Conservation (phyloP, 2,329 filamentous ascomycete species). For the Phoma sp. region DNA sequence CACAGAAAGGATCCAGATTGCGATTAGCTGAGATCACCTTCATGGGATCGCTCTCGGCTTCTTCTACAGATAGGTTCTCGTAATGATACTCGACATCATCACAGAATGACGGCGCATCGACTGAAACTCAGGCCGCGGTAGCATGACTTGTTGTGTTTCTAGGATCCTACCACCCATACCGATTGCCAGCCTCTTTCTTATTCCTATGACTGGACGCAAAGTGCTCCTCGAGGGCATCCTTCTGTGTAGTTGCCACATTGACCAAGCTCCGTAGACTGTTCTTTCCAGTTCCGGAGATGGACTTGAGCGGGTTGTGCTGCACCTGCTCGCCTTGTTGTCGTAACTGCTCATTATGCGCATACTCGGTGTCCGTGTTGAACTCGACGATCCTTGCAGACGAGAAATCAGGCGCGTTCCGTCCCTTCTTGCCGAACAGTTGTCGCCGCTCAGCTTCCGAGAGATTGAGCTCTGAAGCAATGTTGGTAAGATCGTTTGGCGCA, state of each 20-base stretch:
- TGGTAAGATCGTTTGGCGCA: constrained; percentile 64
- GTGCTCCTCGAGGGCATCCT: constrained; percentile 87
- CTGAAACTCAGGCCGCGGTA: no score
- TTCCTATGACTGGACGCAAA: constrained; percentile 83
- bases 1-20: no score
- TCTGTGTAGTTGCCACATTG: constrained; percentile 79
- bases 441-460: constrained; percentile 77
- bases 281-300: constrained; percentile 80
- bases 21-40: no score
- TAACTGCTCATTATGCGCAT: constrained; percentile 80
- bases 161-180: constrained; percentile 75
- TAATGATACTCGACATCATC: no score
- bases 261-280: constrained; percentile 89
- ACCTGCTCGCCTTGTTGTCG: constrained; percentile 71
- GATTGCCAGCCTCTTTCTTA: constrained; percentile 78
- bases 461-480: constrained; percentile 78
- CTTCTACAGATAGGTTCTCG: no score
- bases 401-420: constrained; percentile 50
- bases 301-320: constrained; percentile 80
- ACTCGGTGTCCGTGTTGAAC: constrained; percentile 90
- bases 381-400: constrained; percentile 74
- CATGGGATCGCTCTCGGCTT: no score
- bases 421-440: constrained; percentile 81
- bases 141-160: neutral
- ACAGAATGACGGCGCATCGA: no score